Base-by-base conservation (phyloP, 306 rosid species). In the Dalbergia cultrata region DNA sequence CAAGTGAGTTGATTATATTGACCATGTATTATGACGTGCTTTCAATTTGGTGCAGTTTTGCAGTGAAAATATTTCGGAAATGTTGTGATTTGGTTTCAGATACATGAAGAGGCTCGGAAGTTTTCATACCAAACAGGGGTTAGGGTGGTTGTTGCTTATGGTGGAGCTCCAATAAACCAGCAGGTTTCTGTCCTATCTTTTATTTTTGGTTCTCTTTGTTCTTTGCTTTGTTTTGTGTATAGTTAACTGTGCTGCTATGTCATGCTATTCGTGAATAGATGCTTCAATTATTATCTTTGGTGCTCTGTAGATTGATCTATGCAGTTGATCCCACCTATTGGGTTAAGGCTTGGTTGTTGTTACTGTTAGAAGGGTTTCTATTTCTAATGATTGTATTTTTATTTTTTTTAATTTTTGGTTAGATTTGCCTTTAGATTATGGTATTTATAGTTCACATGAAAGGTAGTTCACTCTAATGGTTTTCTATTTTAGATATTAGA, bases 101-200 rank as follows among this genome's bases (percentile, higher is more conserved):
- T 91, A 82, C 97, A 88, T 21, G 94, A 89, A 78, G 97, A 90
- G 85, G 93, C 94, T 59, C 86, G 65, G 82, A 91, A 93, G 37
- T 87, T 91, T 47, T 76, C 94, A 2, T 91, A 91, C 84, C 93
- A 91, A 86, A 91, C 93, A 2, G 93, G 94, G 85, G 98, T 92
- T n/a, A 89, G 95, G 76, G 98, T 90, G 67, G 98, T 94, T 52
- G 98, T 94, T 88, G 97, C 92, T 69, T 93, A 93, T 73, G 97
- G 97, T 54, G 98, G 98, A 76, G 93, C 97, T 67, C 97, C 98
- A 67, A 89, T 94, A 78, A 86, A 86, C 87, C 95, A 88, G 73
- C 97, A 92, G 97, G 97, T 94, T 81, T 76, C 4, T 56, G 35
- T 52, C 35, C 76, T 33, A 43, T 54, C 18, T 65, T 83, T 39